Base-by-base conservation (phyloP, 2,329 filamentous ascomycete genomes). In the Microcyclospora pomicola region DNA sequence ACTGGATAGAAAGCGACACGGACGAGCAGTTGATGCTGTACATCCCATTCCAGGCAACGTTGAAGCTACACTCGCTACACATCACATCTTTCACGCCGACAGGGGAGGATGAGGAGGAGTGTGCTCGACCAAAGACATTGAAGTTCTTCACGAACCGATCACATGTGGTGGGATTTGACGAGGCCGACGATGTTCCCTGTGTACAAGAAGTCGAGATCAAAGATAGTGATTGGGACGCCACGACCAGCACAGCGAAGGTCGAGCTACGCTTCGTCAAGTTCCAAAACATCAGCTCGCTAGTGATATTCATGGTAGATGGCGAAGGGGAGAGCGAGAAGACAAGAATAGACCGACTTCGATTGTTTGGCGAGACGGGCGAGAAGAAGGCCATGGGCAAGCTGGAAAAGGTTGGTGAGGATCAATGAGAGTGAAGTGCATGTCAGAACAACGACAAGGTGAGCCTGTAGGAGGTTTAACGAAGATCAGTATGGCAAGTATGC, bases 11-110 rank as follows among this genome's bases (percentile, higher is more conserved):
- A 68, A 95, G 85, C 60, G 88, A 95, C 56, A 92, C 88, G 28
- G 91, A 98, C 56, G 87, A 96, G 64, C 91, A 98, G 67, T 68
- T 98, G 44, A 82, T 96, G 72, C 72, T 98, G 34, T 96, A 80
- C 62, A 71, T 92, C 40, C 88, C 91, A 1, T 94, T 98, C 64
- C 80, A 87, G 59, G 76, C 80, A 27, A 83, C 77, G 34, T 59
- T 94, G 47, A 98, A 96, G 68, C 72, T 96, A 36, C 88, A 95
- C 63, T 87, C 85, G 9, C 64, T 73, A 39, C 69, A 96, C 64
- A 75, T 98, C 52, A 96, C 91, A 1, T 95, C 87, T 3, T 60
- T 85, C 29, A 80, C 82, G 4, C 73, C 67, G 6, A 66, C 67
- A 30, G 65, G 71, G 15, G 77, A 80, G 36, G 77, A 83, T 36